A percentile compares a stretch with the other conserved stretches of the same genome.
Evolutionary conservation across 2,329 filamentous ascomycete genomes (phyloP).

Genomic region (Stemphylium vesicarium): DNA sequence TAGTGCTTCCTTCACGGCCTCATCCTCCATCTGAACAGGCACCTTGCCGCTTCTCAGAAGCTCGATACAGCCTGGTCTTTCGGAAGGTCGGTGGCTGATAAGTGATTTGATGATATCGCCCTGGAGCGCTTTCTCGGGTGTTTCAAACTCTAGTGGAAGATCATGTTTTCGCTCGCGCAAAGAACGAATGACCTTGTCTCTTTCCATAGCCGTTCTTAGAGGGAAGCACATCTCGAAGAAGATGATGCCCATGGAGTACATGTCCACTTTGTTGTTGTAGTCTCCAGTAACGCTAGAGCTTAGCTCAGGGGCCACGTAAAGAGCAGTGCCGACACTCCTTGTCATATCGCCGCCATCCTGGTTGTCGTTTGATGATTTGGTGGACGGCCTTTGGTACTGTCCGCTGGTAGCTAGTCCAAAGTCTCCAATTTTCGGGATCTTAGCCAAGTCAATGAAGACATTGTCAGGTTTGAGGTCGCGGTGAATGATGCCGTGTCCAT

Average conservation of each 20-base stretch:
- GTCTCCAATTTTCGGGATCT: slow-evolving; percentile 94
- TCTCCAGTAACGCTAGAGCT: slow-evolving; percentile 74
- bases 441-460: slow-evolving; percentile 89
- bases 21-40: slow-evolving; percentile 90
- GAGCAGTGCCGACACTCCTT: slow-evolving; percentile 74
- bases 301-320: slow-evolving; percentile 93
- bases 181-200: slow-evolving; percentile 68
- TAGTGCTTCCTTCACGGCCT: slow-evolving; percentile 83
- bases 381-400: slow-evolving; percentile 70
- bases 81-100: slow-evolving; percentile 80
- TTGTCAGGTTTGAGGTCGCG: slow-evolving; percentile 97
- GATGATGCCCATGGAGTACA: slow-evolving; percentile 97
- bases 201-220: slow-evolving; percentile 67
- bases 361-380: slow-evolving; percentile 45
- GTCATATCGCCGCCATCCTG: slow-evolving; percentile 68
- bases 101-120: slow-evolving; percentile 79
- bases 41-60: slow-evolving; percentile 85
- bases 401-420: slow-evolving; percentile 93
- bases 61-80: slow-evolving; percentile 81
- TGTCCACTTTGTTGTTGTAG: slow-evolving; percentile 96
- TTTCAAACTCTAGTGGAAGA: slow-evolving; percentile 76
- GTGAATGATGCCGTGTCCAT: slow-evolving; percentile 89
- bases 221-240: slow-evolving; percentile 95
- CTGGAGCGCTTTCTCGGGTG: slow-evolving; percentile 71
- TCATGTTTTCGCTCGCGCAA: slow-evolving; percentile 71